Evolutionary conservation across 2,329 filamentous ascomycete genomes (phyloP), one percentile per base, ranked within the genome.

Genomic region (Ophiostoma sp.): DNA sequence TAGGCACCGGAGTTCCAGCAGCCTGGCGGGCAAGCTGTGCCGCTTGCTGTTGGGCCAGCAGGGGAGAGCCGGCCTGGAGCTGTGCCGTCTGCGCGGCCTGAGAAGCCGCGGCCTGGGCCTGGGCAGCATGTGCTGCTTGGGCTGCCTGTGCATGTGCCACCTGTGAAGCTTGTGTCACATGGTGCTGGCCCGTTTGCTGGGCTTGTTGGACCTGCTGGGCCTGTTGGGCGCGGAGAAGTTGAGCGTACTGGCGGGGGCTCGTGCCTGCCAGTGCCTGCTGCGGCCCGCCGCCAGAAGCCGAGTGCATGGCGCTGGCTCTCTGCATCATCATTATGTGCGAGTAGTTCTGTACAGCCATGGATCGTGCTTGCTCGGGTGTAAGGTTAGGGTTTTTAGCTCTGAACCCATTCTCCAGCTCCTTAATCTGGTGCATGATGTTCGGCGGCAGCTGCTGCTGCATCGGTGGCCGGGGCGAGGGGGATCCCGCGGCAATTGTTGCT

Each of bases 181-280:
- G 84, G n/a, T 70, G 69, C 49, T 68, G 67, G 12, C 63, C 67
- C 11, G 66, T 55, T 69, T 71, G 69, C 52, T 68, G 67, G 27
- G 58, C 67, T 16, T 64, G 55, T 69, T 81, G 81, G 41, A 80
- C 79, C 70, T 85, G 83, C 70, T 67, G 64, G 0, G 70, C 70
- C 55, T 86, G 84, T 72, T 87, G 85, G 52, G 85, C 83, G 62
- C 85, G 77, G 8, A 87, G 79, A 45, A 87, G 77, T 68, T 85
- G 84, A 1, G 85, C 85, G 73, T 87, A 87, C 70, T 87, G 85
- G 55, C 87, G 84, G 41, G 85, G 85, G 68, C 82, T 84, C 1
- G 82, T 82, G 18, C 79, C 78, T 0, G 80, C 76, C 65, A 84
- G 79, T 18, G 80, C 79, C 14, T 82, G 76, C 71, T 84, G 81